phyloP scores from a whole-genome alignment of 345 rosid genomes.

The Punica granatum region DNA sequence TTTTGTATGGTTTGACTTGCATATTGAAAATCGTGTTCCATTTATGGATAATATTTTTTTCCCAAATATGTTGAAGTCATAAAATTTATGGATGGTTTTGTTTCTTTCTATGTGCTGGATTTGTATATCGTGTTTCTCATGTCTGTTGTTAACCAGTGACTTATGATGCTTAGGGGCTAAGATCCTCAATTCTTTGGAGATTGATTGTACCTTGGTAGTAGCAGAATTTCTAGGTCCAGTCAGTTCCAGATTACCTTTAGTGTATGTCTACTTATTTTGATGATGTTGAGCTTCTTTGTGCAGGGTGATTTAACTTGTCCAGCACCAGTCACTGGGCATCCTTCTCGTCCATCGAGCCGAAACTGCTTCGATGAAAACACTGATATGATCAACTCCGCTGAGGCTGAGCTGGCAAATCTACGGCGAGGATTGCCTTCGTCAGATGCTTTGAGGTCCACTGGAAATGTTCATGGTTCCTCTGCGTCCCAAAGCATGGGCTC shows the following conservation, averaged over 20 bases:
- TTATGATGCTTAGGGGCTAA: background rate
- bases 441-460: constrained; percentile 25
- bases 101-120: background rate
- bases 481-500: constrained; percentile 41
- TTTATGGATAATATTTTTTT: background rate
- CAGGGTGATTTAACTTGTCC: constrained; percentile 60
- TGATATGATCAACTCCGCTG: constrained; percentile 29
- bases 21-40: background rate
- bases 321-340: constrained; percentile 27
- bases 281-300: constrained; percentile 13
- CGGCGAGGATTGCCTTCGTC: constrained; percentile 31
- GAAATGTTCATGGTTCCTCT: constrained; percentile 43
- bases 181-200: background rate
- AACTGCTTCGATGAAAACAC: constrained; percentile 61
- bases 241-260: background rate
- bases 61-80: background rate
- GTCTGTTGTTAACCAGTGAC: background rate
- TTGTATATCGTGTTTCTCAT: background rate
- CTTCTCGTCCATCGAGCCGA: constrained; percentile 77
- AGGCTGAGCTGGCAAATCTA: constrained; percentile 44
- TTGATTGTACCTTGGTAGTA: background rate
- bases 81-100: background rate
- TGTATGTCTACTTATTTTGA: background rate
- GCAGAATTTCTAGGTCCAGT: background rate
- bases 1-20: background rate